Percentiles rank a stretch among this genome's conserved stretches.
phyloP scores from a whole-genome alignment of 306 rosid genomes.

The Argentina anserina region DNA sequence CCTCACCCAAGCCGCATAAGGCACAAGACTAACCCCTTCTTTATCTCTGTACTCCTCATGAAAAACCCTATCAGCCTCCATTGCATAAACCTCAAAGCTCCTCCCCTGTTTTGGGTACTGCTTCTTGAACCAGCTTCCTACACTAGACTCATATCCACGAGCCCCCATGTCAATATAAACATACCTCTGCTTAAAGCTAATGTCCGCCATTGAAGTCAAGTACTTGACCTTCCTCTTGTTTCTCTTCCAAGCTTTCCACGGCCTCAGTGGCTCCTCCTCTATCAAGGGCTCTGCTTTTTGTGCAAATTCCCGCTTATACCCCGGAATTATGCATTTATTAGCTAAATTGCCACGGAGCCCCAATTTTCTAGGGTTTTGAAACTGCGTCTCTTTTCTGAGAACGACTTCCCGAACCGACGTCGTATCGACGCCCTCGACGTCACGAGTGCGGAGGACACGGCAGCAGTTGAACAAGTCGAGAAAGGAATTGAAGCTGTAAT shows the following conservation, averaged over 20 bases:
- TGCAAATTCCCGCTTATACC: constrained; percentile 37
- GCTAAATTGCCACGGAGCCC: neutral
- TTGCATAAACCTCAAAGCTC: constrained; percentile 50
- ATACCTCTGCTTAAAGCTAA: constrained; percentile 50
- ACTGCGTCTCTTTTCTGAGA: constrained; percentile 31
- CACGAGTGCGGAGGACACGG: constrained; percentile 34
- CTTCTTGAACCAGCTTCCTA: constrained; percentile 56
- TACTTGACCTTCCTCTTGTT: constrained; percentile 44
- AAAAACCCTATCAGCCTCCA: constrained; percentile 50
- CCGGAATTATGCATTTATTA: constrained; percentile 30
- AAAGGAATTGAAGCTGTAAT: constrained; percentile 46
- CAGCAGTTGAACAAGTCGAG: constrained; percentile 48
- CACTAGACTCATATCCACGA: constrained; percentile 44
- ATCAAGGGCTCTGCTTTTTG: constrained; percentile 40
- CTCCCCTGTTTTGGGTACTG: constrained; percentile 57
- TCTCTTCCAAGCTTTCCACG: constrained; percentile 42
- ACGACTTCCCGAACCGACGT: constrained; percentile 38
- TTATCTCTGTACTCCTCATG: constrained; percentile 41
- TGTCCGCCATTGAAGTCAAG: constrained; percentile 48
- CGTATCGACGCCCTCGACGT: constrained; percentile 41
- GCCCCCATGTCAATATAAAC: constrained; percentile 61
- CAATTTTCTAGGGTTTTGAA: neutral
- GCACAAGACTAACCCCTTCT: constrained; percentile 41
- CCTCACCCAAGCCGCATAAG: constrained; percentile 66
- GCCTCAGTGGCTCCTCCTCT: constrained; percentile 42